These are phyloP conservation scores for Brassica hybrid DNA, from an alignment of 441 rosid genomes.

Conservation along the genomic window DNA sequence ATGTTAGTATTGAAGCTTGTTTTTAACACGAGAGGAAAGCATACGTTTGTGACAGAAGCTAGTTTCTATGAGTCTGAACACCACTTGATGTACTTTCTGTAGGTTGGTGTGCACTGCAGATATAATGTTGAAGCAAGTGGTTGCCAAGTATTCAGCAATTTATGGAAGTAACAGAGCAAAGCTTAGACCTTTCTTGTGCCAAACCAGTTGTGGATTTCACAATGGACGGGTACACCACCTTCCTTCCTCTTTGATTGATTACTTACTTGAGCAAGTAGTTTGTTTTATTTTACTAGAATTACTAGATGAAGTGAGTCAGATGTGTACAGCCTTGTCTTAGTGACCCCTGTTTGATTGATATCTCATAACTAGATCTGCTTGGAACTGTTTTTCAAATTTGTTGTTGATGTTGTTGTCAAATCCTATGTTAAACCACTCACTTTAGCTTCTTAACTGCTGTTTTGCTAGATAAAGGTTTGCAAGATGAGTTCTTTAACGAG, in stretches of 20 bases:
- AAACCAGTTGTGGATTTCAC: slow-evolving; percentile 51
- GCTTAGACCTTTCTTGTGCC: slow-evolving; percentile 49
- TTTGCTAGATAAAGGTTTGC: not conserved
- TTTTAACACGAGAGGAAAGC: not conserved
- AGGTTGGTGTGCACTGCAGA: slow-evolving; percentile 1
- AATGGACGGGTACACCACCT: slow-evolving; percentile 55
- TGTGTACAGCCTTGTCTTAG: slow-evolving; percentile 3
- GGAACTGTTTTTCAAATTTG: not conserved
- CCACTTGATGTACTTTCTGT: not conserved
- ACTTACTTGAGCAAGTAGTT: slow-evolving; percentile 1
- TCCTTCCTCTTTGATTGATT: slow-evolving; percentile 2
- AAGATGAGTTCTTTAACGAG: too few relatives aligned
- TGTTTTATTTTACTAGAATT: not conserved
- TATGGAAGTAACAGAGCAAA: slow-evolving; percentile 42
- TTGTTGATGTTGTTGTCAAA: not conserved
- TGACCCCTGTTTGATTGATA: not conserved
- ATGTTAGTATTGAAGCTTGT: slow-evolving; percentile 6
- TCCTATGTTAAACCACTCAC: not conserved
- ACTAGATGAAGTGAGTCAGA: not conserved
- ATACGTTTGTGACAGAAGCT: not conserved
- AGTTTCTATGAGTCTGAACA: not conserved
- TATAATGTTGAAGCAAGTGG: slow-evolving; percentile 62
- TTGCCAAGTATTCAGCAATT: slow-evolving; percentile 47
- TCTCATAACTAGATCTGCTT: not conserved
- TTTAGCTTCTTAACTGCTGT: not conserved